Evolutionary conservation across 306 rosid species (phyloP).

Genomic region (Inga leiocalycina): DNA sequence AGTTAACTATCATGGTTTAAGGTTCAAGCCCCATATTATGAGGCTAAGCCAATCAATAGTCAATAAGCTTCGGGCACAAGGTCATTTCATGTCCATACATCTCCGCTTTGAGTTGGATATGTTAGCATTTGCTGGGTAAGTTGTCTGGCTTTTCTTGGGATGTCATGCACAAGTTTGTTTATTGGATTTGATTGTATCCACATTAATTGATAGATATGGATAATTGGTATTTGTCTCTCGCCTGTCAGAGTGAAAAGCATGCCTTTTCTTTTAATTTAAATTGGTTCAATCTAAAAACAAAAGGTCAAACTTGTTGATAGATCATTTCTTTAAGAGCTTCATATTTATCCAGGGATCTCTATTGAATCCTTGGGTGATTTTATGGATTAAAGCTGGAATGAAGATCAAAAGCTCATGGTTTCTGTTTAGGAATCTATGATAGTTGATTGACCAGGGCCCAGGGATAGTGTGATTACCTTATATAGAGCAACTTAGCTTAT

Average conservation of each 20-base stretch:
- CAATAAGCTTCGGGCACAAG: not conserved
- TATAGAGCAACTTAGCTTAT: not conserved
- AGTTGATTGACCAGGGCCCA: not conserved
- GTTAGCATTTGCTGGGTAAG: conserved; percentile 12
- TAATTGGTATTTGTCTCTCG: not conserved
- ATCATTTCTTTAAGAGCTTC: not conserved
- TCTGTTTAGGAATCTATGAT: conserved; percentile 1
- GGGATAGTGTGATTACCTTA: not conserved
- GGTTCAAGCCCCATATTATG: conserved; percentile 13
- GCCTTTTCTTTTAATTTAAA: not conserved
- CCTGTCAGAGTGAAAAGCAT: not conserved
- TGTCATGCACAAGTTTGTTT: not conserved
- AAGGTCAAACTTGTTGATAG: not conserved
- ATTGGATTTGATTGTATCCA: not conserved
- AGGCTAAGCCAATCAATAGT: conserved; percentile 6
- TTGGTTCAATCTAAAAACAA: not conserved
- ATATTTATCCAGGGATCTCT: not conserved
- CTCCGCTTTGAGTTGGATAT: conserved; percentile 11
- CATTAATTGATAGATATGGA: not conserved
- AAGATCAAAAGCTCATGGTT: not conserved
- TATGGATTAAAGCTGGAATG: not conserved
- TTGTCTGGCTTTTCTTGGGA: not conserved
- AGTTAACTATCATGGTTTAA: not conserved
- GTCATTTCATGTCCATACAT: conserved; percentile 1
- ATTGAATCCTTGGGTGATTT: not conserved